A percentile compares a stretch with the other conserved stretches of the same genome.
These are phyloP conservation scores for Apophysomyces ossiformis DNA, from an alignment of 371 early-diverging fungal genomes.

Conservation along the genomic window DNA sequence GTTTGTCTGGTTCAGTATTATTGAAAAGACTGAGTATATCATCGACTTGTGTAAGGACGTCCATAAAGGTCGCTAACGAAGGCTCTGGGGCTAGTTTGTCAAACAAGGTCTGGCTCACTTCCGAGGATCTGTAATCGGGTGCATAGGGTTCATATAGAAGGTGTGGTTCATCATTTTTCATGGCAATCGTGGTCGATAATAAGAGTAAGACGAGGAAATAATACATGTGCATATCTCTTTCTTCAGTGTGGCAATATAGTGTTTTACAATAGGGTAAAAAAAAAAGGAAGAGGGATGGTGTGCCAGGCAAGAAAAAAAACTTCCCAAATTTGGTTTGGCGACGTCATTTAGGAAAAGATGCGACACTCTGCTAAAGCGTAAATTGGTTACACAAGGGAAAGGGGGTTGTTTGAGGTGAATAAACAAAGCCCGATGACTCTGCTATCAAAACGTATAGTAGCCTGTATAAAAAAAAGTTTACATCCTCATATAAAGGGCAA, in stretches of 20 bases:
- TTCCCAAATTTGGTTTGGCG: constrained; percentile 11
- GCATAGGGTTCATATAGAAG: constrained; percentile 44
- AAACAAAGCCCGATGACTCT: constrained; percentile 35
- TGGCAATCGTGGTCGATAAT: constrained; percentile 8
- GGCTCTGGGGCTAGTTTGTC: constrained; percentile 51
- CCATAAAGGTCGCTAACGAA: constrained; percentile 50
- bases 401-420: constrained; percentile 30
- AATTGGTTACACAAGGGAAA: constrained; percentile 15
- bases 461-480: not conserved
- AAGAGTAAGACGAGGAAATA: constrained; percentile 11
- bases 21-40: constrained; percentile 39
- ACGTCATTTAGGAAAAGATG: constrained; percentile 21
- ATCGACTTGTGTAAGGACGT: constrained; percentile 42
- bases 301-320: not conserved
- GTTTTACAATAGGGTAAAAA: constrained; percentile 13
- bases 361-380: constrained; percentile 13
- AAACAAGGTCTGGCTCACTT: constrained; percentile 39
- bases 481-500: not conserved
- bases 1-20: constrained; percentile 24
- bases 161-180: constrained; percentile 20
- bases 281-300: not conserved
- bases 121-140: constrained; percentile 37
- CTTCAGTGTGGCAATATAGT: constrained; percentile 1
- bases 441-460: not conserved
- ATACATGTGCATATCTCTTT: constrained; percentile 4